These are phyloP conservation scores for Colletotrichum filicis DNA, from an alignment of 2,329 filamentous ascomycete species.

Conservation along the genomic window DNA sequence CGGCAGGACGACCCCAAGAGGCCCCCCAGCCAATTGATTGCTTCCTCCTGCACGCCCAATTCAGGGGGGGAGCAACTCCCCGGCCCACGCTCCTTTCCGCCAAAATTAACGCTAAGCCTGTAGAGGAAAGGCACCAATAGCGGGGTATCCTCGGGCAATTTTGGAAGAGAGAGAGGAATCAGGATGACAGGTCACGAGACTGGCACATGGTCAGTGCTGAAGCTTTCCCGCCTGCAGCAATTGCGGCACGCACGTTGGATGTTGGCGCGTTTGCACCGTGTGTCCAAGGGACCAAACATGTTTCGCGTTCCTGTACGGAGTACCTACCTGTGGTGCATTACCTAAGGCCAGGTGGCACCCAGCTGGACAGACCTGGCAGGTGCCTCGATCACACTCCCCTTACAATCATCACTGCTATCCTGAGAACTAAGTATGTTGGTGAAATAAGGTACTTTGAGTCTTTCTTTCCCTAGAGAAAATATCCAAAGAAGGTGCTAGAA, in stretches of 20 bases:
- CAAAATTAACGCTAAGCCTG: conserved; percentile 17
- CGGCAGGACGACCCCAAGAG: conserved; percentile 39
- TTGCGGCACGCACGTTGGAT: not conserved
- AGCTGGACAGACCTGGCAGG: not conserved
- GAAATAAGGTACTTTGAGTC: too few relatives aligned
- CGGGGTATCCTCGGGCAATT: conserved; percentile 32
- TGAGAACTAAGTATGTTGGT: too few relatives aligned
- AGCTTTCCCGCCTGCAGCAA: conserved; percentile 19
- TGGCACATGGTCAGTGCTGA: conserved; percentile 17
- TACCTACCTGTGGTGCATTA: too few relatives aligned
- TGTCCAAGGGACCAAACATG: conserved; percentile 17
- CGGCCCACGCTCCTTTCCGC: conserved; percentile 34
- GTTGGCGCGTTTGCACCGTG: conserved; percentile 1
- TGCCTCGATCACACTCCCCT: not conserved
- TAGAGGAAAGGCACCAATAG: not conserved
- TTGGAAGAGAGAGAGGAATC: conserved; percentile 7
- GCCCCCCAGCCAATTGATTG: conserved; percentile 37
- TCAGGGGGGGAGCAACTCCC: conserved; percentile 37
- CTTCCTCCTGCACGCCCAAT: conserved; percentile 34
- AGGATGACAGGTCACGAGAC: conserved; percentile 34
- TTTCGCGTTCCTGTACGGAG: not conserved
- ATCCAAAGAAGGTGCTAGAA: too few relatives aligned
- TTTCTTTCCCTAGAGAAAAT: too few relatives aligned
- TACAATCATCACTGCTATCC: not conserved
- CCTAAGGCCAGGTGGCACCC: not conserved